Base-by-base conservation (phyloP, 129 eudicot species). In the Silybum marianum region DNA sequence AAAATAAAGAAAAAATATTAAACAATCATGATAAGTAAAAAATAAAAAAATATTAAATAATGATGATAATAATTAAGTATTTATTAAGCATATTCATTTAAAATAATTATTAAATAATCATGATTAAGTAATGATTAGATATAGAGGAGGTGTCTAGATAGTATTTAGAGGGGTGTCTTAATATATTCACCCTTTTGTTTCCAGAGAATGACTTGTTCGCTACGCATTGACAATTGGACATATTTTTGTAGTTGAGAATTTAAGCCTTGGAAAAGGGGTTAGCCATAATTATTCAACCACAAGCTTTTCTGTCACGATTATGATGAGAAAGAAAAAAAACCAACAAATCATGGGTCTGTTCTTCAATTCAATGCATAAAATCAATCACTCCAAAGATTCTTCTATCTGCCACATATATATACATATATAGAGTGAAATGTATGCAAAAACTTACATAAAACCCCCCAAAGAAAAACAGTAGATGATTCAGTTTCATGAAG, bases 371-470 rank as follows among this genome's bases (percentile, higher is more conserved):
- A 75, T 81, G 82, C 82, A 77, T 77, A 77, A 72, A 71, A 83
- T 83, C 82, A 83, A 83, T 78, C 86, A 78, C 82, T 44, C 73
- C 30, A 83, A 82, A 83, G 78, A 83, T 83, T 83, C 82, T 83
- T 28, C 1, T 28, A 83, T 77, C 74, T 39, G 68, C 78, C 78
- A 39, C 42, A 70, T 48, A 32, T 32, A 32, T 32, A 32, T 48
- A 48, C 4, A 48, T 51, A 19, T 73, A 77, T 83, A 18, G 82
- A 71, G 82, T 25, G 38, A 58, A 73, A 72, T 78, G 83, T 83
- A 78, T 77, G 73, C 74, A 78, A 78, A 62, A 38, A 7, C n/a
- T 16, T 78, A 77, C 62, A 72, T 28, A 79, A 62, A 77, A 39
- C 73, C 51, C 74, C 71, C 67, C 78, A 39, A 13, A 36, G 42